Evolutionary conservation across 495 filamentous ascomycete genomes (phyloP), one percentile per base, ranked within the genome.

Genomic region (Corynascus novoguineensis): DNA sequence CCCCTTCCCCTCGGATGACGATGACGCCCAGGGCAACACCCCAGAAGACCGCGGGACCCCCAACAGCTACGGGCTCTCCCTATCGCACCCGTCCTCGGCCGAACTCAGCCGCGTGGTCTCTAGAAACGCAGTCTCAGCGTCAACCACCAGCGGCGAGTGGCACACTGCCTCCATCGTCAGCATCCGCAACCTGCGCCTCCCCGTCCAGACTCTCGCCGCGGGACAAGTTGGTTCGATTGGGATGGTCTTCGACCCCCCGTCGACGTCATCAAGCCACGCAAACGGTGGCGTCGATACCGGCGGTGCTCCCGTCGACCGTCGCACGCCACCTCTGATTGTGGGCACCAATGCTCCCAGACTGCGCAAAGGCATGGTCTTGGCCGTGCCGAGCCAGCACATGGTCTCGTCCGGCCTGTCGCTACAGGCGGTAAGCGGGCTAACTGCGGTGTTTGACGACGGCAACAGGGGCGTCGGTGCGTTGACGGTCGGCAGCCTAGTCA

Each of bases 181-280:
- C 58, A 84, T 97, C 28, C 86, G 95, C 19, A 91, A 95, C 61
- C 78, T 98, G 8, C 82, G 95, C 17, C 76, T 96, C 5, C 89
- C 93, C 0, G 89, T 95, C 3, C 86, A 83, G 45, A 85, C 77
- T 0, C 77, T 98, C 0, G 74, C 81, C 15, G 79, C 83, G 14
- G 93, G 89, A 49, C 90, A 97, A 75, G 92, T 93, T 2, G 93
- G 95, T 2, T 95, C 90, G 2, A 82, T 98, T 25, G 92, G 92
- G 3, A 74, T 97, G 51, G 80, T 87, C 19, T 82, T 87, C 59
- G 71, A 77, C 46, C 60, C 52, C 35, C 55, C 0, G 51, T 56
- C 31, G 46, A 56, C 22, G 55, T 59, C 17, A 67, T 60, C 5
- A 65, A 14, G 50, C 53, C 15, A 21, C 46, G 28, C 4, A 44